Conservation (phyloP, 202 grass and related monocot genomes). For the Bolboschoenoplectus hybrid region DNA sequence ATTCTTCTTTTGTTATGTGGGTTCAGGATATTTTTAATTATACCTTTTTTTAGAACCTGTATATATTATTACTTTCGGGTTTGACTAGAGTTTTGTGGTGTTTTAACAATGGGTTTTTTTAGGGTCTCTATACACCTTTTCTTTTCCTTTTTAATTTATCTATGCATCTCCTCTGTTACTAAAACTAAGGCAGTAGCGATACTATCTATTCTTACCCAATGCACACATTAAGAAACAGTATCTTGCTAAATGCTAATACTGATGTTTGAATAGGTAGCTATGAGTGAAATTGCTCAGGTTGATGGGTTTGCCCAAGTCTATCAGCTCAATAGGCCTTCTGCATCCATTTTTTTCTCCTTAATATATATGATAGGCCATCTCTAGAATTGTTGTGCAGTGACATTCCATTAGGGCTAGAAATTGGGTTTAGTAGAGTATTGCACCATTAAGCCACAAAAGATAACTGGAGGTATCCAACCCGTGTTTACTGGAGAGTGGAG, state of each 20-base stretch:
- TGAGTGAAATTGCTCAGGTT: background rate
- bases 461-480: constrained; percentile 22
- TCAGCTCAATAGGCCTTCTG: background rate
- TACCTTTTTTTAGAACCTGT: background rate
- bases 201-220: background rate
- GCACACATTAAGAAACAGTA: background rate
- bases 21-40: constrained; percentile 4
- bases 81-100: background rate
- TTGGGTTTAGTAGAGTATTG: constrained; percentile 4
- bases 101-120: background rate
- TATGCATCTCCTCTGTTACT: constrained; percentile 1
- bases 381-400: background rate
- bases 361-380: background rate
- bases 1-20: background rate
- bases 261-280: background rate
- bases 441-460: background rate
- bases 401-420: background rate
- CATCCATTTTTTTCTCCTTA: background rate
- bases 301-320: background rate
- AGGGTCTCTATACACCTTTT: background rate
- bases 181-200: background rate
- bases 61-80: background rate
- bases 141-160: background rate
- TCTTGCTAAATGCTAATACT: background rate
- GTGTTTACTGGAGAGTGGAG: background rate